phyloP scores from a whole-genome alignment of 495 filamentous ascomycete species.

The Rhypophila decipiens region DNA sequence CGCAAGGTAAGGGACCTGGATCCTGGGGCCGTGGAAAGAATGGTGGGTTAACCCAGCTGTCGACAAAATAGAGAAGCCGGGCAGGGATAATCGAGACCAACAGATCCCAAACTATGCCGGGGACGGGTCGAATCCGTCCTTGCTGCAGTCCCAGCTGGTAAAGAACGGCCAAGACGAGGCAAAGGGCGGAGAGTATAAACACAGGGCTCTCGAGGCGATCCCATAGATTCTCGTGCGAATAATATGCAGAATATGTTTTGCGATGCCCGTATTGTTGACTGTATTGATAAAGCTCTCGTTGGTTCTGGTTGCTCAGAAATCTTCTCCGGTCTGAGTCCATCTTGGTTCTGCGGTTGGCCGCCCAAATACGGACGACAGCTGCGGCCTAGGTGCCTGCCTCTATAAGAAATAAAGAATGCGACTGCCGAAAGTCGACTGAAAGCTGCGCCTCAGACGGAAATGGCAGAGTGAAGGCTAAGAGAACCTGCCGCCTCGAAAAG shows the following conservation, averaged over 20 bases:
- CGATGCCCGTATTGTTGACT: conserved; percentile 8
- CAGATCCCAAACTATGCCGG: conserved; percentile 55
- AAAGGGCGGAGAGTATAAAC: conserved; percentile 28
- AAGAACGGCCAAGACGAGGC: conserved; percentile 35
- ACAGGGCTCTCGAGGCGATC: conserved; percentile 27
- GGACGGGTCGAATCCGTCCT: conserved; percentile 12
- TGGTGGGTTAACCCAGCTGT: conserved; percentile 38
- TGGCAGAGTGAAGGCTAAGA: too few relatives aligned
- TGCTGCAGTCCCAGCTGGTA: conserved; percentile 33
- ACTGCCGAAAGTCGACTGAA: too few relatives aligned
- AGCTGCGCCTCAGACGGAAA: too few relatives aligned
- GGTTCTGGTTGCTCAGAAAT: too few relatives aligned
- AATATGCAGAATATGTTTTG: conserved; percentile 14
- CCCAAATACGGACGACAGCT: too few relatives aligned
- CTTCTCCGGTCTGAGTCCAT: conserved; percentile 25
- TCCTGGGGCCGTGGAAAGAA: conserved; percentile 20
- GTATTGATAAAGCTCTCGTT: conserved; percentile 18
- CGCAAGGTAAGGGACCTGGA: conserved; percentile 36
- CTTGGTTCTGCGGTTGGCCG: conserved; percentile 4
- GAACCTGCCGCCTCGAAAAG: too few relatives aligned
- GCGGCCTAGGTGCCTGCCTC: too few relatives aligned
- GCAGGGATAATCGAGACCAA: conserved; percentile 57
- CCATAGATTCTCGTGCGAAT: conserved; percentile 12
- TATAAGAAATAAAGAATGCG: too few relatives aligned
- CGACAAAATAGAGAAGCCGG: conserved; percentile 52